These are phyloP conservation scores for Nicotiana knightiana DNA, from an alignment of 257 asterid genomes.

Conservation along the genomic window DNA sequence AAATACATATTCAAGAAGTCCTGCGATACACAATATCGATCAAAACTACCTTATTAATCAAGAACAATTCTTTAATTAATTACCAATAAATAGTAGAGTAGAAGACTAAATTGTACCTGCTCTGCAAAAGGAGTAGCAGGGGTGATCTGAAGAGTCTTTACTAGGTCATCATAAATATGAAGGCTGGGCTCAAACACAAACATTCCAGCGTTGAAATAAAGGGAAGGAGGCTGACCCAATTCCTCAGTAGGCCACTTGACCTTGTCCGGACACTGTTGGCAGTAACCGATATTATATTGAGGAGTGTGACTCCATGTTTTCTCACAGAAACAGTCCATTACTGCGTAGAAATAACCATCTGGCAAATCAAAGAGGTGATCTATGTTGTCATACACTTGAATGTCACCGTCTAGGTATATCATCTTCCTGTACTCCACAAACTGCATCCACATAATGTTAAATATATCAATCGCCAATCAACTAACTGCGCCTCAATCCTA, in stretches of 20 bases:
- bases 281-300: conserved; percentile 32
- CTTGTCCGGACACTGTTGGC: conserved; percentile 40
- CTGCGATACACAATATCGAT: conserved; percentile 15
- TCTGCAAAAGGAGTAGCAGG: conserved; percentile 51
- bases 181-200: conserved; percentile 40
- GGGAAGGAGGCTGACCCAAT: conserved; percentile 34
- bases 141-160: conserved; percentile 23
- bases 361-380: conserved; percentile 41
- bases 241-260: conserved; percentile 32
- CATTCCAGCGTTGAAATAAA: conserved; percentile 50
- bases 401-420: conserved; percentile 55
- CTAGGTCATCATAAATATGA: conserved; percentile 18
- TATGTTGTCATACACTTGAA: conserved; percentile 45
- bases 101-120: conserved; percentile 23
- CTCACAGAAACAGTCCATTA: conserved; percentile 56
- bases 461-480: not conserved
- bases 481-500: not conserved
- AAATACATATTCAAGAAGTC: conserved; percentile 51
- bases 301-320: conserved; percentile 45
- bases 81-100: no score
- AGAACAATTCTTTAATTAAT: no score
- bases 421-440: conserved; percentile 48
- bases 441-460: conserved; percentile 10
- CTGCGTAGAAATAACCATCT: conserved; percentile 40
- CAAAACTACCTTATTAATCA: no score